Evolutionary conservation across 2,329 filamentous ascomycete genomes (phyloP).

Genomic region (Penicillium occitanis): DNA sequence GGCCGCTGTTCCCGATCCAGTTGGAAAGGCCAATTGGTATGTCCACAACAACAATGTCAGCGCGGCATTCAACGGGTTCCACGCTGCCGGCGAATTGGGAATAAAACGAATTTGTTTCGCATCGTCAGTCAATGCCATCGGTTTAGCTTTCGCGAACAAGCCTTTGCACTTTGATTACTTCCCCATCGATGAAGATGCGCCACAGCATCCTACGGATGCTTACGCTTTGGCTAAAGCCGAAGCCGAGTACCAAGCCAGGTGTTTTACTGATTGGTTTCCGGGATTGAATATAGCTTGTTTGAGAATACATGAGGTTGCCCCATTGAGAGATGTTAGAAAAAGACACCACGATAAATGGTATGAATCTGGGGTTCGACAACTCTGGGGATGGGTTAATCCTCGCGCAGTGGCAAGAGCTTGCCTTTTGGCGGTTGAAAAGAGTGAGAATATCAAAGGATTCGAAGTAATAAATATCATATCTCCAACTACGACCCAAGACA

Average conservation of each 20-base stretch:
- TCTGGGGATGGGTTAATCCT: conserved; percentile 41
- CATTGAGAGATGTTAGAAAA: conserved; percentile 31
- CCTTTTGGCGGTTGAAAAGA: conserved; percentile 35
- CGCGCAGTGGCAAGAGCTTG: conserved; percentile 39
- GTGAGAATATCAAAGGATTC: conserved; percentile 33
- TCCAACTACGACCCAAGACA: conserved; percentile 32
- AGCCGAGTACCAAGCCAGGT: conserved; percentile 36
- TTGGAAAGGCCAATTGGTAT: conserved; percentile 32
- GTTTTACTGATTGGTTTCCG: conserved; percentile 40
- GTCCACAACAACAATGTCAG: conserved; percentile 43
- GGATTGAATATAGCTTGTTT: conserved; percentile 41
- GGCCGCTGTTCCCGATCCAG: conserved; percentile 39
- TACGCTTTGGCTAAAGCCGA: conserved; percentile 42
- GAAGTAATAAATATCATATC: conserved; percentile 40
- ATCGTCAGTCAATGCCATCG: conserved; percentile 41
- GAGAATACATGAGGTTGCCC: conserved; percentile 40
- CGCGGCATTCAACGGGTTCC: conserved; percentile 42
- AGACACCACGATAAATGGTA: conserved; percentile 38
- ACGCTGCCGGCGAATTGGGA: conserved; percentile 36
- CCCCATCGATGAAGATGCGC: conserved; percentile 40
- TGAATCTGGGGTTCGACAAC: conserved; percentile 35
- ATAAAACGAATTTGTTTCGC: conserved; percentile 41
- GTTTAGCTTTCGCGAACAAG: conserved; percentile 39
- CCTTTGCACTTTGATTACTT: conserved; percentile 40
- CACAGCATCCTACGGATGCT: conserved; percentile 35